Conservation (phyloP, 2,329 filamentous ascomycete genomes). For the Aspergillus sp. region DNA sequence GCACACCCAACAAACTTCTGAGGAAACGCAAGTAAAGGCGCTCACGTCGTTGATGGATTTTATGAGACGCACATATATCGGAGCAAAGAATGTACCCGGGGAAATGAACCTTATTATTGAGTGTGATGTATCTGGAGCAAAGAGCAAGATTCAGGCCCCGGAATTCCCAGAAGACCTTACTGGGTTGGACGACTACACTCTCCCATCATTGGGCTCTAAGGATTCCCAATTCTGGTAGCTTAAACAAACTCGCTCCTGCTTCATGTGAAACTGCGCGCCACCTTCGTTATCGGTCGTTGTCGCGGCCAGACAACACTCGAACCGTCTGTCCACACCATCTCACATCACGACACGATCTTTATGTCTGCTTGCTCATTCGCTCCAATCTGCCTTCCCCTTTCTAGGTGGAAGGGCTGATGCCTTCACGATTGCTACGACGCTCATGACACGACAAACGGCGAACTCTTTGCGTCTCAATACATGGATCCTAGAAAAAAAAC, state of each 20-base stretch:
- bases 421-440: background rate
- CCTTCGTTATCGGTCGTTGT: too few species aligned
- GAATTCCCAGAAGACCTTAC: background rate
- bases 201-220: background rate
- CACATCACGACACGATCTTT: too few species aligned
- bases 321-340: too few species aligned
- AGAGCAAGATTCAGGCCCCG: background rate
- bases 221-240: background rate
- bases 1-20: background rate
- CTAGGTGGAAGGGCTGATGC: background rate
- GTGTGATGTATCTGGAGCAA: slow-evolving; percentile 6
- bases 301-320: too few species aligned
- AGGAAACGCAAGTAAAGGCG: background rate
- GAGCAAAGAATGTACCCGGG: background rate
- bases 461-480: background rate
- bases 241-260: too few species aligned
- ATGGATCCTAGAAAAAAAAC: too few species aligned
- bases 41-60: slow-evolving; percentile 7
- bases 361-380: background rate
- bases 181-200: background rate
- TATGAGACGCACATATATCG: slow-evolving; percentile 7
- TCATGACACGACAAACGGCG: background rate
- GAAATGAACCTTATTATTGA: background rate
- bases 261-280: too few species aligned
- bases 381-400: background rate